Conservation (phyloP, 139 green algal species). For the Picochlorum sp. region DNA sequence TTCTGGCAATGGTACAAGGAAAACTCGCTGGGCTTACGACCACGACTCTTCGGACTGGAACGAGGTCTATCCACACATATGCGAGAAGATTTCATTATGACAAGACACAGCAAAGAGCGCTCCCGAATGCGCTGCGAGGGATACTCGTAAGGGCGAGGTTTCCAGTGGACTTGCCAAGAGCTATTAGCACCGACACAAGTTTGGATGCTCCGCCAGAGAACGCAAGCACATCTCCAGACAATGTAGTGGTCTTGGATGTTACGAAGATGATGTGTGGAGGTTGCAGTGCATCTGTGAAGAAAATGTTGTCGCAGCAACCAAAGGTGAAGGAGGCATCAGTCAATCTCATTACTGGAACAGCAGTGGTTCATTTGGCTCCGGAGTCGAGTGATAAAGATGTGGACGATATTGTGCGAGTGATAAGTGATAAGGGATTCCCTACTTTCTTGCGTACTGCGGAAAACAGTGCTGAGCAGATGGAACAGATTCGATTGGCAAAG, state of each 20-base stretch:
- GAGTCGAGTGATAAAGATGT: neutral
- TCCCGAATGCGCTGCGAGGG: no score
- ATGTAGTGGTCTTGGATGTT: conserved; percentile 50
- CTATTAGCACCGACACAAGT: no score
- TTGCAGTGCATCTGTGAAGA: conserved; percentile 58
- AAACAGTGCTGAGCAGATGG: conserved; percentile 16
- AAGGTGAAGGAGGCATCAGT: conserved; percentile 42
- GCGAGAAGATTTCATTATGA: no score
- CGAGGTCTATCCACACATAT: no score
- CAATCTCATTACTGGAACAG: conserved; percentile 64
- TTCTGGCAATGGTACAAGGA: no score
- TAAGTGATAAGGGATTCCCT: conserved; percentile 68
- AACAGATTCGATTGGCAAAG: conserved; percentile 28
- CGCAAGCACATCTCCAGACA: neutral
- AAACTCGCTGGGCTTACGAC: no score
- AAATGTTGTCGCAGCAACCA: conserved; percentile 40
- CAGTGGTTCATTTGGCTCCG: conserved; percentile 38
- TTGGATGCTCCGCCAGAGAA: no score
- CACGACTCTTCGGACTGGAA: no score
- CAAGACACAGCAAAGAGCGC: no score
- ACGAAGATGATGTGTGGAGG: conserved; percentile 65
- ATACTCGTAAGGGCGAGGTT: no score
- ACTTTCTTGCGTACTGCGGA: neutral
- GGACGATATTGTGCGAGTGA: conserved; percentile 20
- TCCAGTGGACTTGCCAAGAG: no score